Percentiles rank a stretch among this genome's conserved stretches.
Conservation (phyloP, 208 protist genomes). For the Acanthamoeba sp. region DNA sequence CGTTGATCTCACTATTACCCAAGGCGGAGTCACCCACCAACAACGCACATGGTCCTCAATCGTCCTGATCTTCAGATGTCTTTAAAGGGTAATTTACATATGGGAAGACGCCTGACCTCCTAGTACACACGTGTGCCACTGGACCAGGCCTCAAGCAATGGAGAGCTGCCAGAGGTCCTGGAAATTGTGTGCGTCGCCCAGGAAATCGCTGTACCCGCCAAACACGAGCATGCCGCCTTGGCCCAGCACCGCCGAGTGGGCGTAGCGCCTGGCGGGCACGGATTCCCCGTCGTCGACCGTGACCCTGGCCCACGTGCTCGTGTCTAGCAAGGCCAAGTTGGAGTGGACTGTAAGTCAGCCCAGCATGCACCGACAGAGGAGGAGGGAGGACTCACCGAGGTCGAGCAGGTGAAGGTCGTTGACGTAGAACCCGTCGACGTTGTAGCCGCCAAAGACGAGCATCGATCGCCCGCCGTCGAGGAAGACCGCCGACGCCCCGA, state of each 20-base stretch:
- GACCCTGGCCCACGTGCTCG: background rate
- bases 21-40: too few species aligned
- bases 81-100: too few species aligned
- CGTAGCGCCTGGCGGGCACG: background rate
- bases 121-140: too few species aligned
- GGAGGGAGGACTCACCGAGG: background rate
- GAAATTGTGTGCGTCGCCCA: background rate
- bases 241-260: background rate
- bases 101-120: too few species aligned
- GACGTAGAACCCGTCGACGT: background rate
- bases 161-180: slow-evolving; percentile 18
- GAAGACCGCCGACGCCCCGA: background rate
- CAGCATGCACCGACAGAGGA: background rate
- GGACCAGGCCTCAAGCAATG: too few species aligned
- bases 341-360: background rate
- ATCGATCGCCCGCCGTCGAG: background rate
- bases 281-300: background rate
- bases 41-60: too few species aligned
- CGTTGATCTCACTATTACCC: too few species aligned
- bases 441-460: slow-evolving; percentile 27
- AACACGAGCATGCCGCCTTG: background rate
- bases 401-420: background rate
- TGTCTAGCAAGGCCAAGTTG: background rate
- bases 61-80: too few species aligned
- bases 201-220: slow-evolving; percentile 10